Conservation (phyloP, 164 flowering plant genomes). For the Buxus sempervirens region DNA sequence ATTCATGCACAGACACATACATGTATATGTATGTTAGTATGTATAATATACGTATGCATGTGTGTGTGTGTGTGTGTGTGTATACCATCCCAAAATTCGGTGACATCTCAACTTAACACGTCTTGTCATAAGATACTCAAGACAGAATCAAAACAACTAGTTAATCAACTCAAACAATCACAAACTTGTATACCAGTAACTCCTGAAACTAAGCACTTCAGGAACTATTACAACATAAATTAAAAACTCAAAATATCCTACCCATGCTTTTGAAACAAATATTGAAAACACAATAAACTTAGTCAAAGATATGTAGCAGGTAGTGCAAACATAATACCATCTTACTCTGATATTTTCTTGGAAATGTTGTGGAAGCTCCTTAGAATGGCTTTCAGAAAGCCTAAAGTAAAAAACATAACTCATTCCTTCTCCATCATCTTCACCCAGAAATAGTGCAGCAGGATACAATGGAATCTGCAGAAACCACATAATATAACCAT, state of each 20-base stretch:
- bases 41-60: too few relatives aligned
- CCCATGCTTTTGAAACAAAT: too few relatives aligned
- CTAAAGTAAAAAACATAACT: slow-evolving; percentile 81
- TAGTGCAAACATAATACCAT: slow-evolving; percentile 3
- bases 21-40: too few relatives aligned
- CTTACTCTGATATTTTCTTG: slow-evolving; percentile 77
- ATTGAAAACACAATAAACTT: too few relatives aligned
- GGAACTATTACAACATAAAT: not conserved
- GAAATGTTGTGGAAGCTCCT: slow-evolving; percentile 72
- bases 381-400: slow-evolving; percentile 71
- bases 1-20: too few relatives aligned
- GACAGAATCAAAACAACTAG: too few relatives aligned
- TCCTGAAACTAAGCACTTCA: not conserved
- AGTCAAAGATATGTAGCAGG: not conserved
- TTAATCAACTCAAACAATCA: too few relatives aligned
- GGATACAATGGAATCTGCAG: slow-evolving; percentile 87
- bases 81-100: too few relatives aligned
- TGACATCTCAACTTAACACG: too few relatives aligned
- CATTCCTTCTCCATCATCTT: slow-evolving; percentile 94
- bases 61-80: too few relatives aligned
- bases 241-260: not conserved
- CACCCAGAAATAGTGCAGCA: slow-evolving; percentile 77
- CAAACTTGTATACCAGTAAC: not conserved
- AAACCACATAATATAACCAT: slow-evolving; percentile 13
- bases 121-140: too few relatives aligned